Evolutionary conservation across 2,329 filamentous ascomycete species (phyloP).

Genomic region (Aspergillus pseudonomiae): DNA sequence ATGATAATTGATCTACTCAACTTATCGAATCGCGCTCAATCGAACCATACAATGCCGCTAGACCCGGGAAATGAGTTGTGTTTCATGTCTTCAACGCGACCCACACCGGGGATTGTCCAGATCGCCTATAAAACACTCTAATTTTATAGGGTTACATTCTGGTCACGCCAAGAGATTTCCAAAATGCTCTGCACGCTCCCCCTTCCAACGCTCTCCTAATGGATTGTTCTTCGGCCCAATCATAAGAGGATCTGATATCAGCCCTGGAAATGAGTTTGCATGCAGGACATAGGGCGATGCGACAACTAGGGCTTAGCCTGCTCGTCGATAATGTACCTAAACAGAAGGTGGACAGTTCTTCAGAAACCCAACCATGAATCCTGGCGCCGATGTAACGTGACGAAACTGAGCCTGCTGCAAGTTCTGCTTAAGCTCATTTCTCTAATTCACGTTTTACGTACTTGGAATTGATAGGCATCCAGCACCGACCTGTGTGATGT

Average conservation of each 20-base stretch:
- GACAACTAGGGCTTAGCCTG: neutral
- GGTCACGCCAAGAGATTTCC: neutral
- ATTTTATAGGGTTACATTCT: slow-evolving; percentile 1
- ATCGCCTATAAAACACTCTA: neutral
- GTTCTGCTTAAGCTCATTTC: neutral
- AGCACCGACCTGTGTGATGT: neutral
- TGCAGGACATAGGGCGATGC: neutral
- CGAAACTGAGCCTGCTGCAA: neutral
- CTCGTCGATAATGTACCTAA: neutral
- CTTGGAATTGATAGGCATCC: neutral
- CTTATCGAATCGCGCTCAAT: neutral
- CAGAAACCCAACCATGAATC: neutral
- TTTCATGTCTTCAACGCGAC: neutral
- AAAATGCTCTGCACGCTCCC: neutral
- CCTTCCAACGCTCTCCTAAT: neutral
- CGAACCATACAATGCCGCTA: neutral
- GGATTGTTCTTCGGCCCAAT: neutral
- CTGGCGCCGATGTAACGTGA: neutral
- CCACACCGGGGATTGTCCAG: neutral
- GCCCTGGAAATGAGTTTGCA: neutral
- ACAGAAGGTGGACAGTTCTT: neutral
- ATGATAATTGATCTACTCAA: neutral
- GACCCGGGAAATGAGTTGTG: neutral
- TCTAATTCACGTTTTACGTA: neutral
- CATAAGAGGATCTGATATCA: neutral